These are phyloP conservation scores for Leishmania tarentolae DNA, from an alignment of 208 protist species.

Conservation along the genomic window DNA sequence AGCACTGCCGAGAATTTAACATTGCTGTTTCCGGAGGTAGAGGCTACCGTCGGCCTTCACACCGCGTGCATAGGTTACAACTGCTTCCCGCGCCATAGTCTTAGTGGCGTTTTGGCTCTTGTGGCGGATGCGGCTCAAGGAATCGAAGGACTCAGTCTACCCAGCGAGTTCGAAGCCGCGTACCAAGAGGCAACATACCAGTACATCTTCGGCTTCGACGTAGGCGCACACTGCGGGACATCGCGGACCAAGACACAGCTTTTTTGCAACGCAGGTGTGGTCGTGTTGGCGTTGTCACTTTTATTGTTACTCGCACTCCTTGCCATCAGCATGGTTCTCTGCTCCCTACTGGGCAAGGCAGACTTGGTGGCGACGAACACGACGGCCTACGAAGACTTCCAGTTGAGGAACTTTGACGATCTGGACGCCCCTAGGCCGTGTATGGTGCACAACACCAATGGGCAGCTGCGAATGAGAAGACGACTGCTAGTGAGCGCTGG, in stretches of 20 bases:
- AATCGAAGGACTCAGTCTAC: neutral
- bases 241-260: neutral
- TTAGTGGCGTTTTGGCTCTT: slow-evolving; percentile 21
- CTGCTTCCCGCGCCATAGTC: slow-evolving; percentile 21
- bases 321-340: slow-evolving; percentile 29
- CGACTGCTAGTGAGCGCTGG: slow-evolving; percentile 26
- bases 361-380: slow-evolving; percentile 25
- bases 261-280: slow-evolving; percentile 26
- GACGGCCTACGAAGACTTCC: slow-evolving; percentile 17
- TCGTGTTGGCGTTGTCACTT: slow-evolving; percentile 25
- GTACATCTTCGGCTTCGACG: slow-evolving; percentile 59
- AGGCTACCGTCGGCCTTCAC: slow-evolving; percentile 40
- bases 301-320: slow-evolving; percentile 24
- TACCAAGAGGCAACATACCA: slow-evolving; percentile 31
- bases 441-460: slow-evolving; percentile 21
- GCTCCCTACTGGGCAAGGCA: slow-evolving; percentile 20
- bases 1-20: neutral
- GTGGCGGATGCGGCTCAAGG: slow-evolving; percentile 4
- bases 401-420: slow-evolving; percentile 19
- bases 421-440: slow-evolving; percentile 19
- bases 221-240: slow-evolving; percentile 35
- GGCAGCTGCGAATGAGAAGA: slow-evolving; percentile 26
- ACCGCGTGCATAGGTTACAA: slow-evolving; percentile 32
- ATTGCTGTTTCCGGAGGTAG: slow-evolving; percentile 48
- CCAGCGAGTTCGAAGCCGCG: neutral